Conservation (phyloP, 805 yeast species). For the Metschnikowia picachoensis region DNA sequence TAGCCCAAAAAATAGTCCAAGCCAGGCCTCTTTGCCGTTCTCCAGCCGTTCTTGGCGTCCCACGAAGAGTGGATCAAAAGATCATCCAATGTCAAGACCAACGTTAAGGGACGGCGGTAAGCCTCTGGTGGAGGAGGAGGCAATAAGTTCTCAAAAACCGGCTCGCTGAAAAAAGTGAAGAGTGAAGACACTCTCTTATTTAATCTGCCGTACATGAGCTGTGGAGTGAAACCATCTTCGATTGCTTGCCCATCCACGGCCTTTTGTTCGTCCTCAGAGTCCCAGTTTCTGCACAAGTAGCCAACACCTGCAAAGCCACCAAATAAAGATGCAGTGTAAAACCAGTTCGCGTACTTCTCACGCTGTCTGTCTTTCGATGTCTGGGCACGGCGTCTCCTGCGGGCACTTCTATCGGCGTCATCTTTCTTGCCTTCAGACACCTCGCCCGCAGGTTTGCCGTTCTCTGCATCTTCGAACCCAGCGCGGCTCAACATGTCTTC, state of each 20-base stretch:
- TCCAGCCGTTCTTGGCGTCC: constrained; percentile 93
- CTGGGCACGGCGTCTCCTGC: constrained; percentile 40
- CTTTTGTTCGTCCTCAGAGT: constrained; percentile 61
- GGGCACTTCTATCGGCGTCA: constrained; percentile 14
- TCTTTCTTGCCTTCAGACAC: constrained; percentile 15
- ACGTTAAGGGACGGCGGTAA: constrained; percentile 86
- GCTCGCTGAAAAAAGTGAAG: constrained; percentile 84
- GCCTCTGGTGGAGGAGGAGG: constrained; percentile 93
- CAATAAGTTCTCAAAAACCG: constrained; percentile 86
- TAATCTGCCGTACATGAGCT: constrained; percentile 63
- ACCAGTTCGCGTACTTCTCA: constrained; percentile 74
- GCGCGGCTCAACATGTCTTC: constrained; percentile 83
- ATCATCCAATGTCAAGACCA: constrained; percentile 87
- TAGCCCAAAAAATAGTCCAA: constrained; percentile 94
- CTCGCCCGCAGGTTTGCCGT: constrained; percentile 14
- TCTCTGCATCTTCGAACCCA: constrained; percentile 58
- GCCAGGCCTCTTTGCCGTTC: constrained; percentile 98
- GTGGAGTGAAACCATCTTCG: constrained; percentile 65
- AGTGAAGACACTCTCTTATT: constrained; percentile 67
- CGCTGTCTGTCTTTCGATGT: constrained; percentile 77
- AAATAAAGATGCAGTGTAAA: constrained; percentile 59
- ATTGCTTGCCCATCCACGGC: constrained; percentile 49
- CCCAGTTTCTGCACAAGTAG: constrained; percentile 84
- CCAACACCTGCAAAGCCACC: constrained; percentile 50
- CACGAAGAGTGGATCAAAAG: constrained; percentile 87